Evolutionary conservation across 345 rosid species (phyloP), one percentile per base, ranked within the genome.

Genomic region (Iberis pinnata): DNA sequence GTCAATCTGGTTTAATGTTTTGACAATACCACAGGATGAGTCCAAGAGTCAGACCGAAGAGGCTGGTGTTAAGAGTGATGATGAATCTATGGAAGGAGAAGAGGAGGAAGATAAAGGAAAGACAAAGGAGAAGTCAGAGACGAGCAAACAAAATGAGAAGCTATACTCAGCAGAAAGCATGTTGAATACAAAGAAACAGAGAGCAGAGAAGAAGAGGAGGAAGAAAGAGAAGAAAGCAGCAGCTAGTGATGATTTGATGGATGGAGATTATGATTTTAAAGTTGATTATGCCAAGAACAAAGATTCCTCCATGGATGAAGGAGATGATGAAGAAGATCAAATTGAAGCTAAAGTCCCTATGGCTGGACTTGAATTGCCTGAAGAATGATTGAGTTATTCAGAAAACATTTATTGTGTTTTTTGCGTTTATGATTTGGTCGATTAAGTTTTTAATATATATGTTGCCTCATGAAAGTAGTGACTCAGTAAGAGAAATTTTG

Each of bases 181-280:
- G 12, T 75, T 88, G 12, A 88, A 92, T 58, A 69, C 88, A 4
- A 92, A 77, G 65, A 53, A 57, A 57, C 80, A 75, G 66, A 79
- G 69, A 63, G 95, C 97, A 1, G 95, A 88, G 64, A 83, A 76
- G 78, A 85, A 85, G 73, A 72, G 54, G 69, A 83, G 82, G 82
- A 86, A 81, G 69, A 81, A 80, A 15, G 78, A 64, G 0, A 79
- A 65, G 38, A 79, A 73, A 56, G 66, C 63, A 36, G 48, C 18
- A 19, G 50, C 55, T 4, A 70, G 43, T 60, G 89, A 80, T 18
- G 75, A 88, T 62, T 24, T 49, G 5, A 80, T 80, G 83, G 92
- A 75, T 0, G 83, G 70, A 48, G 85, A 86, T 62, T 81, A 79
- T 52, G 83, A 90, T 77, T 87, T 90, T 68, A 83, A 81, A 67